phyloP scores from a whole-genome alignment of 2,329 filamentous ascomycete species.

The Neonectria faginata region DNA sequence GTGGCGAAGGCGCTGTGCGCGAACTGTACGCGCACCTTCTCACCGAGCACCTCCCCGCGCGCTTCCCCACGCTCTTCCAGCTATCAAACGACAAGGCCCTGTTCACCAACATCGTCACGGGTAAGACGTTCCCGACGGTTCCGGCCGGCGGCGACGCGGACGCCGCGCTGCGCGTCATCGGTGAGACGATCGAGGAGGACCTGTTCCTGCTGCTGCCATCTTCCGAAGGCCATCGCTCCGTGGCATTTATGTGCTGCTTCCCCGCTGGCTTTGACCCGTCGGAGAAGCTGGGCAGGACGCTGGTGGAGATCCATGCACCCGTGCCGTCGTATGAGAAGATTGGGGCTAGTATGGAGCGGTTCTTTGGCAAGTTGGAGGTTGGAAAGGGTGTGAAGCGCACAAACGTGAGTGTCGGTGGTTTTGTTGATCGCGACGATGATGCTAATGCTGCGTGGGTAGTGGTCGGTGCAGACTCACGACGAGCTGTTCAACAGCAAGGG shows the following conservation, averaged over 20 bases:
- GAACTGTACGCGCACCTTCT: slow-evolving; percentile 64
- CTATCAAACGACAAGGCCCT: slow-evolving; percentile 47
- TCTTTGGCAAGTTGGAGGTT: slow-evolving; percentile 60
- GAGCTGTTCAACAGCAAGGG: slow-evolving; percentile 27
- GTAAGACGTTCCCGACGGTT: slow-evolving; percentile 41
- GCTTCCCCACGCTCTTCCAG: slow-evolving; percentile 62
- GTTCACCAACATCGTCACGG: slow-evolving; percentile 57
- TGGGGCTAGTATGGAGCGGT: slow-evolving; percentile 65
- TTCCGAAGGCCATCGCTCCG: slow-evolving; percentile 54
- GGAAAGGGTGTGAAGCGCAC: slow-evolving; percentile 63
- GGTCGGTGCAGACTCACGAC: slow-evolving; percentile 32
- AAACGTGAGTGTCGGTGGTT: slow-evolving; percentile 54
- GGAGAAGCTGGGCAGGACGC: slow-evolving; percentile 60
- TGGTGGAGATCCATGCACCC: slow-evolving; percentile 63
- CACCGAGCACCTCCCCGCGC: slow-evolving; percentile 58
- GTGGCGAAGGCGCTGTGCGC: slow-evolving; percentile 55
- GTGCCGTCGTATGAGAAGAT: slow-evolving; percentile 68
- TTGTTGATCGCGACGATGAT: not conserved
- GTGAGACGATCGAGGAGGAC: slow-evolving; percentile 67
- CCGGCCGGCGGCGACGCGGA: slow-evolving; percentile 45
- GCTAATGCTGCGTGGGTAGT: slow-evolving; percentile 28
- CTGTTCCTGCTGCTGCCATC: slow-evolving; percentile 62
- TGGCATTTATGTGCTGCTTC: slow-evolving; percentile 65
- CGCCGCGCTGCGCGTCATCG: slow-evolving; percentile 55
- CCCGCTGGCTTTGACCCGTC: slow-evolving; percentile 65